phyloP scores from a whole-genome alignment of 257 asterid genomes.

The Nicotiana noctiflora region DNA sequence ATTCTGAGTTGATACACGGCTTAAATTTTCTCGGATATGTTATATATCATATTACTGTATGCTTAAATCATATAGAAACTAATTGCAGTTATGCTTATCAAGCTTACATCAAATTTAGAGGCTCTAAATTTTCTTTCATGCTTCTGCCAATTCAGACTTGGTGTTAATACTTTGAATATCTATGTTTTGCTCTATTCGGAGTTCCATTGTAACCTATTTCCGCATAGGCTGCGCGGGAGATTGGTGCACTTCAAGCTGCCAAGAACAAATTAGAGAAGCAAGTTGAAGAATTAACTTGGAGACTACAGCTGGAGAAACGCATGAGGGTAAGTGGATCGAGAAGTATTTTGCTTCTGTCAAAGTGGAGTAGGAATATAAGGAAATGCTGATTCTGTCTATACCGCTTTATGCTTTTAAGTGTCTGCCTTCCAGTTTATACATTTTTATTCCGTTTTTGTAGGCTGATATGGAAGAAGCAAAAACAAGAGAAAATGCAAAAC shows the following conservation, averaged over 20 bases:
- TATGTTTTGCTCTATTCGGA: not conserved
- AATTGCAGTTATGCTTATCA: not conserved
- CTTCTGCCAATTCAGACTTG: not conserved
- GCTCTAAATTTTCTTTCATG: not conserved
- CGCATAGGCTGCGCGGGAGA: conserved; percentile 12
- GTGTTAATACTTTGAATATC: not conserved
- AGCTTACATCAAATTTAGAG: conserved; percentile 5
- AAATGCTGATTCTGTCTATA: not conserved
- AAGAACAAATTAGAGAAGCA: conserved; percentile 12
- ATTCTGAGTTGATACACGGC: not conserved
- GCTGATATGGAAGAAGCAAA: conserved; percentile 19
- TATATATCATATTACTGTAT: not conserved
- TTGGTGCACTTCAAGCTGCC: conserved; percentile 14
- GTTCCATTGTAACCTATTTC: not conserved
- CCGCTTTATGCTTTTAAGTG: not conserved
- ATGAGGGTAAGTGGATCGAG: conserved; percentile 11
- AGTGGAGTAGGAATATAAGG: not conserved
- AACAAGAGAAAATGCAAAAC: conserved; percentile 19
- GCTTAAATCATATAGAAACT: not conserved
- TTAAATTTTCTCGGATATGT: not conserved
- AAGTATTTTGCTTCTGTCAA: not conserved
- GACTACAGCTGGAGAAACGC: conserved; percentile 17
- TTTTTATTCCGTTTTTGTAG: not conserved
- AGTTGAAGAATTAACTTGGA: conserved; percentile 15
- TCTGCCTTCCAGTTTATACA: not conserved